phyloP scores from a whole-genome alignment of 495 filamentous ascomycete species.

The Penicillium canariense region DNA sequence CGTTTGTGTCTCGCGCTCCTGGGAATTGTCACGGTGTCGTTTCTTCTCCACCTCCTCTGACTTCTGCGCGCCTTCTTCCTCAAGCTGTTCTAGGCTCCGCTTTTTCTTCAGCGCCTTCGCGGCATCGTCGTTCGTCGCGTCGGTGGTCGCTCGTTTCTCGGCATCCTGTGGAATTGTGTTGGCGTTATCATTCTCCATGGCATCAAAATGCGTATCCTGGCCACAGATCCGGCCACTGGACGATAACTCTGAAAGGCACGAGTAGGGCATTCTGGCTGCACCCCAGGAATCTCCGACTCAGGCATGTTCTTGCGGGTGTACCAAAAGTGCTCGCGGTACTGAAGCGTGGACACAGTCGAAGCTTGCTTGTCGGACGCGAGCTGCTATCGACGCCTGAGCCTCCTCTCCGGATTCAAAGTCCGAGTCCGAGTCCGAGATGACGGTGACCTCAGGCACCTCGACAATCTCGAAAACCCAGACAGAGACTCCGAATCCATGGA shows the following conservation, averaged over 20 bases:
- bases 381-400: not conserved
- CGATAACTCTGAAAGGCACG: not conserved
- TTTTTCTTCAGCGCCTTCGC: conserved; percentile 44
- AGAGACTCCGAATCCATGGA: not conserved
- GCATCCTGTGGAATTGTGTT: conserved; percentile 13
- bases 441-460: not conserved
- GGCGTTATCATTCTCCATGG: conserved; percentile 11
- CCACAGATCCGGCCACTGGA: not conserved
- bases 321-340: not conserved
- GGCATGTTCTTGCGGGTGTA: not conserved
- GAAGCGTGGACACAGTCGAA: not conserved
- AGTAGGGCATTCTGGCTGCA: not conserved
- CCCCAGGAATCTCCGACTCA: not conserved
- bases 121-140: conserved; percentile 14
- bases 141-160: not conserved
- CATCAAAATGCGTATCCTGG: conserved; percentile 8
- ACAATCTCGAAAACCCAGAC: not conserved
- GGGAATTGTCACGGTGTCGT: conserved; percentile 43
- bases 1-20: conserved; percentile 26
- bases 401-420: not conserved
- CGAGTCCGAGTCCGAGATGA: not conserved
- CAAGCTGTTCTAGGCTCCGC: conserved; percentile 51
- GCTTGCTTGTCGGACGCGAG: not conserved
- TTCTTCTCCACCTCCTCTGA: conserved; percentile 42
- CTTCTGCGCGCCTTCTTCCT: conserved; percentile 36